phyloP scores from a whole-genome alignment of 2,329 filamentous ascomycete genomes.

The Sporothrix sp. region DNA sequence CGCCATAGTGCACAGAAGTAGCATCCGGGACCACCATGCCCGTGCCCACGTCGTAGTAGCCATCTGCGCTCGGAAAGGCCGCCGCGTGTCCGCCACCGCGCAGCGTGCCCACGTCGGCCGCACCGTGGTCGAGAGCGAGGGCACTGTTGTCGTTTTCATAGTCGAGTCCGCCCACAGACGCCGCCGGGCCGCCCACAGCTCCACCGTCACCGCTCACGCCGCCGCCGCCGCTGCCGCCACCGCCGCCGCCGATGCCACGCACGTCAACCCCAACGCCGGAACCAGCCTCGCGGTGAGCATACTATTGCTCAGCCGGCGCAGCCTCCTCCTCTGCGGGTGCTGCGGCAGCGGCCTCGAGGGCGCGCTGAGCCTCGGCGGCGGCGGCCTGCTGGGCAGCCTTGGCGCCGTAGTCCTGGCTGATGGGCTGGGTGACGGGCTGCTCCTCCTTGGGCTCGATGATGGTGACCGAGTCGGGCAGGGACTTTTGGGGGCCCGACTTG shows the following conservation, averaged over 20 bases:
- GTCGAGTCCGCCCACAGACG: neutral
- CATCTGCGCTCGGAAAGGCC: neutral
- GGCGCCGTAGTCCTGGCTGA: slow-evolving; percentile 97
- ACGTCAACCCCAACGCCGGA: neutral
- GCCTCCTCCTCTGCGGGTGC: slow-evolving; percentile 44
- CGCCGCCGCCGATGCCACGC: neutral
- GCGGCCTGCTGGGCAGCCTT: slow-evolving; percentile 64
- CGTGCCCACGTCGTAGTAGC: neutral
- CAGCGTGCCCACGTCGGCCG: neutral
- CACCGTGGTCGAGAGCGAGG: neutral
- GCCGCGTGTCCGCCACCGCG: neutral
- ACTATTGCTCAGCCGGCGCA: slow-evolving; percentile 38
- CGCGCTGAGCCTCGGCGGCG: slow-evolving; percentile 51
- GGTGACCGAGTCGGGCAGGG: slow-evolving; percentile 95
- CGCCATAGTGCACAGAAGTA: neutral
- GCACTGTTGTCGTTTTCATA: neutral
- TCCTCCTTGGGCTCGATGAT: slow-evolving; percentile 99
- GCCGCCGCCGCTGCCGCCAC: neutral
- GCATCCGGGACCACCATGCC: neutral
- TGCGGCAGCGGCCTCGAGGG: slow-evolving; percentile 34
- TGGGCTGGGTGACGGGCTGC: slow-evolving; percentile 85
- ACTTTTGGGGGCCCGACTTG: slow-evolving; percentile 96
- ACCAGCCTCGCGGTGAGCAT: slow-evolving; percentile 15
- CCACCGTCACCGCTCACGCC: neutral
- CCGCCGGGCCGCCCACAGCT: neutral